A percentile compares a stretch with the other conserved stretches of the same genome.
Conservation (phyloP, 352 stramenopile species). For the Pythium apleroticum region DNA sequence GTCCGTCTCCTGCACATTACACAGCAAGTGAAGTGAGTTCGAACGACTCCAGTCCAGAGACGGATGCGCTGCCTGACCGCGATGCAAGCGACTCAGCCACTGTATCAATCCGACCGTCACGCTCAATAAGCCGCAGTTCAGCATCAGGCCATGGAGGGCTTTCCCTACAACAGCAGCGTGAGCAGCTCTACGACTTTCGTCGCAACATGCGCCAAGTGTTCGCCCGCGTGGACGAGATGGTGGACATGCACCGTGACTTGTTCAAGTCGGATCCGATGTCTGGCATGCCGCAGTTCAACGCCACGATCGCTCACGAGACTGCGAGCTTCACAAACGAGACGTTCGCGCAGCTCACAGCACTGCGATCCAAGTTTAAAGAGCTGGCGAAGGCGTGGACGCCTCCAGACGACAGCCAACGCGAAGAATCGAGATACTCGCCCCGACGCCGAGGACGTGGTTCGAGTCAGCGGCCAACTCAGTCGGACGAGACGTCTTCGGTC, state of each 20-base stretch:
- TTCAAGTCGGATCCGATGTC: slow-evolving; percentile 56
- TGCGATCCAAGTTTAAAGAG: slow-evolving; percentile 40
- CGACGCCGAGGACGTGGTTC: background rate
- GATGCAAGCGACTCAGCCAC: background rate
- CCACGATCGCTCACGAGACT: slow-evolving; percentile 27
- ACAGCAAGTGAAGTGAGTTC: background rate
- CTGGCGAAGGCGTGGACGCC: slow-evolving; percentile 31
- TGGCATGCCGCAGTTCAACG: slow-evolving; percentile 34
- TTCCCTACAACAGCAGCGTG: slow-evolving; percentile 31
- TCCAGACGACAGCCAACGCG: background rate
- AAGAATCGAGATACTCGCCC: background rate
- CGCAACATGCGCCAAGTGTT: slow-evolving; percentile 64
- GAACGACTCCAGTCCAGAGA: background rate
- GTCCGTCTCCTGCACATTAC: background rate
- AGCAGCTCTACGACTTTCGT: slow-evolving; percentile 62
- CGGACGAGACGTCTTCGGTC: background rate
- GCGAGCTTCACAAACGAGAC: slow-evolving; percentile 37
- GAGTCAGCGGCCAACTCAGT: background rate
- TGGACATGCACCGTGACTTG: slow-evolving; percentile 55
- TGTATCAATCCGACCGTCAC: background rate
- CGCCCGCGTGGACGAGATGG: slow-evolving; percentile 60
- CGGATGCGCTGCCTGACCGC: background rate
- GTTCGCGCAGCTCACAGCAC: slow-evolving; percentile 42
- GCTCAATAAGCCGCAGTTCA: background rate
- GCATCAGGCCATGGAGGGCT: background rate